Evolutionary conservation across 73 alveolate genomes (phyloP).

Genomic region (Symbiodinium natans): DNA sequence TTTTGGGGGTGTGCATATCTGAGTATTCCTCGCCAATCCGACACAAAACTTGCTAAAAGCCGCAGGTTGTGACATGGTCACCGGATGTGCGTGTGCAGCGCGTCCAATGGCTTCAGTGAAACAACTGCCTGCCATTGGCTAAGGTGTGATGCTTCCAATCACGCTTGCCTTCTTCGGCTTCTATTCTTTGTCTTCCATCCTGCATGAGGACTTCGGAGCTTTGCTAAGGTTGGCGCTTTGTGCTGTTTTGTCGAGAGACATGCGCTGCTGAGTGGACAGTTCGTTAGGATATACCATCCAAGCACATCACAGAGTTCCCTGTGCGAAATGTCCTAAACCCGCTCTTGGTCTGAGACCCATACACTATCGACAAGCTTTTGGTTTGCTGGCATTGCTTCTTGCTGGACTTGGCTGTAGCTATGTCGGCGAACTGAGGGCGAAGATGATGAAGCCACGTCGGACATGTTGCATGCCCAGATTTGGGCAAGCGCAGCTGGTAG

Average conservation of each 20-base stretch:
- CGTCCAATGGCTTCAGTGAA: too few relatives aligned
- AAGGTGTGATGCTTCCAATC: constrained; percentile 87
- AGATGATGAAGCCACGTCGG: constrained; percentile 59
- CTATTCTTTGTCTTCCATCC: constrained; percentile 77
- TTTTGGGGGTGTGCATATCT: constrained; percentile 54
- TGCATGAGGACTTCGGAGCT: constrained; percentile 56
- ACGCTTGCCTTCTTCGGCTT: constrained; percentile 81
- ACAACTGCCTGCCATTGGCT: too few relatives aligned
- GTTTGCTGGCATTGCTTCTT: neutral
- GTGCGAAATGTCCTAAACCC: constrained; percentile 84
- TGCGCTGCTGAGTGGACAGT: neutral
- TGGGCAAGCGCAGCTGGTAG: neutral
- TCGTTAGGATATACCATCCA: constrained; percentile 55
- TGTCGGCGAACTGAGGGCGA: constrained; percentile 21
- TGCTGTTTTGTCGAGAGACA: neutral
- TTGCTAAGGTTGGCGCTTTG: neutral
- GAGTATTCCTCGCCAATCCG: too few relatives aligned
- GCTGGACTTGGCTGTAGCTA: neutral
- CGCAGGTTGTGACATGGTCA: too few relatives aligned
- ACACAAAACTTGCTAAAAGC: too few relatives aligned
- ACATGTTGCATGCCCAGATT: neutral
- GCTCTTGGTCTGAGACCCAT: constrained; percentile 27
- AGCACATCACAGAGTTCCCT: constrained; percentile 89
- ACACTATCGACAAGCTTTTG: too few relatives aligned
- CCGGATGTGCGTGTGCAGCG: too few relatives aligned